Evolutionary conservation across 805 yeast genomes (phyloP).

Genomic region (Candida nitratophila): DNA sequence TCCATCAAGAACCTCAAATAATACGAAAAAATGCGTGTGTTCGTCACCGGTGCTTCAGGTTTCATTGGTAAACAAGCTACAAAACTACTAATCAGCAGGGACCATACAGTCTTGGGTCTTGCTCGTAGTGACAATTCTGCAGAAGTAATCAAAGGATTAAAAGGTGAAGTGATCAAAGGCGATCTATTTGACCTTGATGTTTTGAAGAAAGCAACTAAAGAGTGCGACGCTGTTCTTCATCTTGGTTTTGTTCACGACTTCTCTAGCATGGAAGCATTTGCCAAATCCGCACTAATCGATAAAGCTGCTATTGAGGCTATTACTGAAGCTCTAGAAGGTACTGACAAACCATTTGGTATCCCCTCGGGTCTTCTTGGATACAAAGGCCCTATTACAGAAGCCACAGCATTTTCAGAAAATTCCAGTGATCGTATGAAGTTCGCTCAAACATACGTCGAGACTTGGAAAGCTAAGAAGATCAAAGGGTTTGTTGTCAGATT

Average conservation of each 20-base stretch:
- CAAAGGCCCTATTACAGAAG: not conserved
- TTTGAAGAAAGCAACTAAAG: slow-evolving; percentile 20
- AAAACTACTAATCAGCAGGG: slow-evolving; percentile 14
- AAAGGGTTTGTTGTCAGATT: slow-evolving; percentile 20
- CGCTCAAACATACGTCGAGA: slow-evolving; percentile 4
- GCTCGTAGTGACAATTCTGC: slow-evolving; percentile 27
- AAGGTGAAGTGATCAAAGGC: slow-evolving; percentile 20
- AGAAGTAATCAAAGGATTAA: slow-evolving; percentile 16
- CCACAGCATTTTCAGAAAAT: slow-evolving; percentile 2
- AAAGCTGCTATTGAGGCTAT: slow-evolving; percentile 22
- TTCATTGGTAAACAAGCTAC: slow-evolving; percentile 5
- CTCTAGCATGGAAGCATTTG: slow-evolving; percentile 10
- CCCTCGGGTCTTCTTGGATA: slow-evolving; percentile 17
- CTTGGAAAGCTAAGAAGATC: slow-evolving; percentile 18
- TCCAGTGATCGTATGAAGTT: not conserved
- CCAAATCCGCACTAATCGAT: slow-evolving; percentile 13
- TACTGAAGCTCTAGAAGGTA: slow-evolving; percentile 20
- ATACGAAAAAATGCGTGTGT: not conserved
- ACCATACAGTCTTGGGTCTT: slow-evolving; percentile 23
- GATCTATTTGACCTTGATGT: slow-evolving; percentile 21
- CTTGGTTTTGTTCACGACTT: slow-evolving; percentile 30
- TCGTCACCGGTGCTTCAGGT: not conserved
- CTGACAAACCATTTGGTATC: slow-evolving; percentile 21
- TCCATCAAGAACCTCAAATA: no score
- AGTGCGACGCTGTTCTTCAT: slow-evolving; percentile 31